Evolutionary conservation across 2,329 filamentous ascomycete species (phyloP), one percentile per base, ranked within the genome.

Genomic region (Pseudogymnoascus sp.): DNA sequence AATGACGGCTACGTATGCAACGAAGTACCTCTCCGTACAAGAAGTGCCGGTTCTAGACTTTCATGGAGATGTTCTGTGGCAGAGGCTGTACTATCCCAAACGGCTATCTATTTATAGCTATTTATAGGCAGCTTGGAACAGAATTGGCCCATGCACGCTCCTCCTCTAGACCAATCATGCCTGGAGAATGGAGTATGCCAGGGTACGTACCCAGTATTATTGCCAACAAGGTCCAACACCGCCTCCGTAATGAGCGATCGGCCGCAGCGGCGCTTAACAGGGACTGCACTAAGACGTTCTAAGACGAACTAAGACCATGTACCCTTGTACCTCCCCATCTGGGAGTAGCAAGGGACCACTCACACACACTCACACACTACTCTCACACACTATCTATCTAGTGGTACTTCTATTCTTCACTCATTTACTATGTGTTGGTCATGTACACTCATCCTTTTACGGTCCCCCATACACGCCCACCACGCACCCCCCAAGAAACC

Each of bases 81-180:
- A 54, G 44, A 54, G 44, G 44, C n/a, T 17, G 44, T 54, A 54
- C 44, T 54, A 54, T 54, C 26, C 44, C 29, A 54, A 54, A 54
- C 44, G 26, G 44, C 33, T 39, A 39, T 59, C 33, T 59, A 59
- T 37, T 59, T 59, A 39, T 59, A 39, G 33, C 33, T 59, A 59
- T 37, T 59, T 59, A 39, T 59, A 29, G 33, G 17, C 10, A 4
- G 15, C 54, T 31, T 60, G 26, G 41, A 10, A 21, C 44, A 54
- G n/a, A 54, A 11, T 15, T 54, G 44, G 44, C 5, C 44, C 44
- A 33, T 54, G 44, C 44, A 54, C 44, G 44, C 44, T 11, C 44
- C 44, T 54, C 44, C 44, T 54, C 44, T 54, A 8, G 1, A 5
- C 44, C 44, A 54, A 54, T 54, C 26, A 2, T 17, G 26, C 5